phyloP scores from a whole-genome alignment of 345 rosid species.

The Alliaria petiolata region DNA sequence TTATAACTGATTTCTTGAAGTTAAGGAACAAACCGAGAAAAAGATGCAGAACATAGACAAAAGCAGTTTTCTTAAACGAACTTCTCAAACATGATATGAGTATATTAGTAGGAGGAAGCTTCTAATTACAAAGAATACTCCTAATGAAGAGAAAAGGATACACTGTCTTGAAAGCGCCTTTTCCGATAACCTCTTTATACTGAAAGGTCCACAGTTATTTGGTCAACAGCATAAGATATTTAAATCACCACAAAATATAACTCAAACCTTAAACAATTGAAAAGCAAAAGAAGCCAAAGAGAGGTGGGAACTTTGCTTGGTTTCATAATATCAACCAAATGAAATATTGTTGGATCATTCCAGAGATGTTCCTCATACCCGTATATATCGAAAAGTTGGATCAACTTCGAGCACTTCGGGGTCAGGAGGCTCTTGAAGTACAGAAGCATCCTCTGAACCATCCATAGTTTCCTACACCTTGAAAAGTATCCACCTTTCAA shows the following conservation, averaged over 20 bases:
- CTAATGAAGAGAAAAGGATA: constrained; percentile 37
- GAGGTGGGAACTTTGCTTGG: background rate
- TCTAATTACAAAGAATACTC: background rate
- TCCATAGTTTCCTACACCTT: constrained; percentile 29
- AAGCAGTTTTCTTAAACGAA: background rate
- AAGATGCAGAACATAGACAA: background rate
- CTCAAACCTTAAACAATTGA: background rate
- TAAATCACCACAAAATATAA: background rate
- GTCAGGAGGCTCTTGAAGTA: constrained; percentile 54
- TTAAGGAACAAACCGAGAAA: constrained; percentile 32
- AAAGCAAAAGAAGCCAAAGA: background rate
- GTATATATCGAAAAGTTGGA: constrained; percentile 56
- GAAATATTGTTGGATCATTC: background rate
- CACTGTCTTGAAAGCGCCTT: constrained; percentile 85
- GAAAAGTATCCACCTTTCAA: constrained; percentile 16
- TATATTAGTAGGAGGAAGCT: too few species aligned
- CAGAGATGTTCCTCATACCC: constrained; percentile 36
- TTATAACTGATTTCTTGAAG: constrained; percentile 54
- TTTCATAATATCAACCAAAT: constrained; percentile 1
- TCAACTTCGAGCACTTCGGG: constrained; percentile 62
- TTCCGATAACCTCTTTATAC: constrained; percentile 70
- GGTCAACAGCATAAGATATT: constrained; percentile 4
- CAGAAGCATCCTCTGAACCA: constrained; percentile 41
- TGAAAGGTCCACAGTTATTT: constrained; percentile 31
- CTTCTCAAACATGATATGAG: too few species aligned